Evolutionary conservation across 2,329 filamentous ascomycete genomes (phyloP).

Genomic region (Fusarium sp.): DNA sequence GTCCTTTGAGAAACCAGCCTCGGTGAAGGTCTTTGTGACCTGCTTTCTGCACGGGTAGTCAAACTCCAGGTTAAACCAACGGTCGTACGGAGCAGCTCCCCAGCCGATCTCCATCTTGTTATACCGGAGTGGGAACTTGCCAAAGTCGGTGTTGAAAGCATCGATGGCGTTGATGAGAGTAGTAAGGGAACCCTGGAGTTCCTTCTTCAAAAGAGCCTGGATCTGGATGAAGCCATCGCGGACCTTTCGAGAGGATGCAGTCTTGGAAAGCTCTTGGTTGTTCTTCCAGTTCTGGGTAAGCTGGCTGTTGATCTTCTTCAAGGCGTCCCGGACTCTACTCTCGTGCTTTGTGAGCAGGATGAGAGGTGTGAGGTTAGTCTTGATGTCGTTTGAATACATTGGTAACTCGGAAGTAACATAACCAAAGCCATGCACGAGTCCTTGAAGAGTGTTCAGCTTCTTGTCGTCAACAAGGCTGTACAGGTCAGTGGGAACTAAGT

Average conservation of each 20-base stretch:
- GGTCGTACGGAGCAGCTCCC: constrained; percentile 23
- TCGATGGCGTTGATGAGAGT: constrained; percentile 15
- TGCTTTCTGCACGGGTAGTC: constrained; percentile 32
- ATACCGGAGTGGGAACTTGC: constrained; percentile 22
- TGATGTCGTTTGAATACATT: constrained; percentile 25
- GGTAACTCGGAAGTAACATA: constrained; percentile 14
- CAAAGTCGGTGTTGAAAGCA: constrained; percentile 24
- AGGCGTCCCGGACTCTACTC: not conserved
- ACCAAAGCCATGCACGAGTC: constrained; percentile 27
- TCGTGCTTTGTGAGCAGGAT: constrained; percentile 25
- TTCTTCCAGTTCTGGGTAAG: constrained; percentile 35
- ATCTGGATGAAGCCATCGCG: constrained; percentile 31
- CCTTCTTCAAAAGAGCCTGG: constrained; percentile 16
- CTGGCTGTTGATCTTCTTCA: constrained; percentile 21
- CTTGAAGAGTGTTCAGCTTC: constrained; percentile 8
- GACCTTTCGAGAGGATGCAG: constrained; percentile 20
- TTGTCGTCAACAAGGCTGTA: not conserved
- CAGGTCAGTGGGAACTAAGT: constrained; percentile 6
- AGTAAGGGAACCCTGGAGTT: not conserved
- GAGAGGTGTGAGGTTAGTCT: constrained; percentile 13
- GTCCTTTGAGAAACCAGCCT: constrained; percentile 16
- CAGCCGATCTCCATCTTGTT: constrained; percentile 31
- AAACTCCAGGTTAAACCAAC: constrained; percentile 33
- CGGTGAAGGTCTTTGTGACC: constrained; percentile 25
- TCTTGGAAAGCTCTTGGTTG: constrained; percentile 34